Evolutionary conservation across 148 eudicot species (phyloP).

Genomic region (Fagopyrum esculentum): DNA sequence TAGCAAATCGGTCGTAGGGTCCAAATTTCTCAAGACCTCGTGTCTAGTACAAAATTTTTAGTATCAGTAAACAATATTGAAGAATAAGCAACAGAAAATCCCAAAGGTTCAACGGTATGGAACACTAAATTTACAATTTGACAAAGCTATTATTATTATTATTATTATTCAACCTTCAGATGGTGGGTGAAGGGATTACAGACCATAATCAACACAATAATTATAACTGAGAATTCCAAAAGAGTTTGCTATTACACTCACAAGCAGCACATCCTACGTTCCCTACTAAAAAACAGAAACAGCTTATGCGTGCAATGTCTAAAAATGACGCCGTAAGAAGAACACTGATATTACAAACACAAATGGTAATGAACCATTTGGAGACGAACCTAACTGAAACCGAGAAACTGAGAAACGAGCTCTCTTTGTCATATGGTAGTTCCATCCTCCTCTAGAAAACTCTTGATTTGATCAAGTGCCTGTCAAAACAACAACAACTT

Average conservation of each 20-base stretch:
- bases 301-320: background rate
- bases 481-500: slow-evolving; percentile 11
- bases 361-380: background rate
- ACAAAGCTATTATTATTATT: background rate
- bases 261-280: slow-evolving; percentile 5
- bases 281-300: slow-evolving; percentile 9
- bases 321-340: background rate
- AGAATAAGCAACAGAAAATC: background rate
- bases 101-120: background rate
- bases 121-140: background rate
- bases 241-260: slow-evolving; percentile 4
- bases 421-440: slow-evolving; percentile 11
- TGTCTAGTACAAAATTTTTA: too few species aligned
- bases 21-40: too few species aligned
- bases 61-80: background rate
- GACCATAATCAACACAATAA: slow-evolving; percentile 3
- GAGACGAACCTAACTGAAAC: background rate
- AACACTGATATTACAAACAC: slow-evolving; percentile 1
- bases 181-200: background rate
- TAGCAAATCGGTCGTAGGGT: too few species aligned
- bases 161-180: background rate
- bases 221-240: background rate
- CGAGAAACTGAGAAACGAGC: background rate
- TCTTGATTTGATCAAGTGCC: slow-evolving; percentile 47
- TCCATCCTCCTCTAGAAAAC: slow-evolving; percentile 26